These are phyloP conservation scores for Colletotrichum graminicola DNA, from an alignment of 2,329 filamentous ascomycete genomes.

Conservation along the genomic window DNA sequence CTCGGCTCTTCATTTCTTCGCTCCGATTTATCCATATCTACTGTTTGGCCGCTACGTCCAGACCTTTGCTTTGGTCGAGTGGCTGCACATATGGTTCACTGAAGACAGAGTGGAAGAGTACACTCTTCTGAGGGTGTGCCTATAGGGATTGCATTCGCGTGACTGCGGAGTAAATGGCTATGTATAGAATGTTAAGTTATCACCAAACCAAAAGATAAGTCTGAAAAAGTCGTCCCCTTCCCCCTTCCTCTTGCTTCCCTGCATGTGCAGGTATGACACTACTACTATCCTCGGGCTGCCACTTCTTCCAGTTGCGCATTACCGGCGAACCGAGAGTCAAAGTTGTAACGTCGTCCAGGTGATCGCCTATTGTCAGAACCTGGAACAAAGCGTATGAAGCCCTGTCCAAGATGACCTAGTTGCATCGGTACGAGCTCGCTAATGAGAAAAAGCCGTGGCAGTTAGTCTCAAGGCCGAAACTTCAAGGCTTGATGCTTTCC, in stretches of 20 bases:
- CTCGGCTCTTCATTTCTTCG: too few relatives aligned
- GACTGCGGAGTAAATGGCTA: neutral
- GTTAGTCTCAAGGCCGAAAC: neutral
- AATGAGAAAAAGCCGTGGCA: neutral
- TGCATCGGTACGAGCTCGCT: conserved; percentile 9
- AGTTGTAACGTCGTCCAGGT: neutral
- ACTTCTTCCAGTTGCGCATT: neutral
- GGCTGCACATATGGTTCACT: neutral
- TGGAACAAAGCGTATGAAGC: neutral
- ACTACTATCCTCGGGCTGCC: neutral
- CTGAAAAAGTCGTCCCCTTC: neutral
- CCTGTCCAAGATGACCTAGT: neutral
- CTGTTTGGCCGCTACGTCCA: too few relatives aligned
- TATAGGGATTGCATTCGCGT: neutral
- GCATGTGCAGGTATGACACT: neutral
- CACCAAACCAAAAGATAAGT: neutral
- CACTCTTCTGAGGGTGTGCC: neutral
- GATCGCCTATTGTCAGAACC: neutral
- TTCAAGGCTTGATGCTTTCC: neutral
- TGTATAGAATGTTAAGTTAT: neutral
- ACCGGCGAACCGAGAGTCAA: too few relatives aligned
- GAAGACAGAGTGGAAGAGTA: neutral
- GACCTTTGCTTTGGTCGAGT: too few relatives aligned
- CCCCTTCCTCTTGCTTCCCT: neutral
- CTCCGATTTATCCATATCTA: too few relatives aligned